Percentiles rank a stretch among this genome's conserved stretches.
These are phyloP conservation scores for Glycine soja DNA, from an alignment of 306 rosid species.

Conservation along the genomic window DNA sequence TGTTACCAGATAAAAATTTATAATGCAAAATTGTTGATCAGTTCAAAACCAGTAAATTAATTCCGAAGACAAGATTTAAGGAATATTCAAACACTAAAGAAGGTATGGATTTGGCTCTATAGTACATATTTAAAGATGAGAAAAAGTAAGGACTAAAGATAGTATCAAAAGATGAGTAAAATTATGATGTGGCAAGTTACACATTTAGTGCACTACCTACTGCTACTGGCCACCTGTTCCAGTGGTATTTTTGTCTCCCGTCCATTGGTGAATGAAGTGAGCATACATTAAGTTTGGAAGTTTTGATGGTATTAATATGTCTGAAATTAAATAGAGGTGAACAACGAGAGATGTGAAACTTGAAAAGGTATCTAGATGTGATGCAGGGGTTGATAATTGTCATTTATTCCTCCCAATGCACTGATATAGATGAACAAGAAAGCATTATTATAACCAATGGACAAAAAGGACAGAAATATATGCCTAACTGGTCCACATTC, in stretches of 20 bases:
- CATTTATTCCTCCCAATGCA: not conserved
- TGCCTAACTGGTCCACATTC: too few species aligned
- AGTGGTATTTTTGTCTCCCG: slow-evolving; percentile 1
- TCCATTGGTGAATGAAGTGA: not conserved
- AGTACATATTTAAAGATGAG: not conserved
- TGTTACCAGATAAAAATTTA: not conserved
- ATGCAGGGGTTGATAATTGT: slow-evolving; percentile 12
- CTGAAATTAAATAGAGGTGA: slow-evolving; percentile 6
- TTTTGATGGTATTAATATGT: slow-evolving; percentile 18
- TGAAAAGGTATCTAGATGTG: slow-evolving; percentile 26
- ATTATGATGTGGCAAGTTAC: not conserved
- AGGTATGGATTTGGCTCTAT: not conserved
- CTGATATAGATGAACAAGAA: slow-evolving; percentile 3
- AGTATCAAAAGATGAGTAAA: slow-evolving; percentile 9
- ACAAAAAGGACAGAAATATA: not conserved
- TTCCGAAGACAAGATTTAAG: not conserved
- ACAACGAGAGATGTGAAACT: slow-evolving; percentile 20
- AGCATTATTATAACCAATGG: slow-evolving; percentile 7
- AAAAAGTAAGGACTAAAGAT: not conserved
- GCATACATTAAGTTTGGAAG: slow-evolving; percentile 5
- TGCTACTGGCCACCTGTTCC: not conserved
- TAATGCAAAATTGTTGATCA: not conserved
- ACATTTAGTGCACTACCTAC: slow-evolving; percentile 28
- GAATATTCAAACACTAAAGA: too few species aligned
- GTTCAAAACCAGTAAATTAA: not conserved